These are phyloP conservation scores for Solanum dulcamara DNA, from an alignment of 257 asterid genomes.

Conservation along the genomic window DNA sequence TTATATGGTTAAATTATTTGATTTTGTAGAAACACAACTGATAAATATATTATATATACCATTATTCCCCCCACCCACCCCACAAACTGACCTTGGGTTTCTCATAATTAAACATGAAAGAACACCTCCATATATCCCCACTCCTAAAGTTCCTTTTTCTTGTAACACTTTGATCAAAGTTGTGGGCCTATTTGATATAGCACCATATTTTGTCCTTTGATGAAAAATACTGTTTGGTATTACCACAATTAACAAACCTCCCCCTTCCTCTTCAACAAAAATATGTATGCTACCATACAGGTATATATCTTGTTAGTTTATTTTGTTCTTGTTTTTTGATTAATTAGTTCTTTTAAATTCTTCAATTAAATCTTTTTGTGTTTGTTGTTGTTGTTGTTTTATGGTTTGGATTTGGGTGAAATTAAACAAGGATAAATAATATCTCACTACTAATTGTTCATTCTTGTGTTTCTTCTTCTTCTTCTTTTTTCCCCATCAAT, in stretches of 20 bases:
- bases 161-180: not conserved
- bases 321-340: not conserved
- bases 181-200: not conserved
- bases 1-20: too few relatives aligned
- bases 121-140: not conserved
- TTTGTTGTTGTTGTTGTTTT: not conserved
- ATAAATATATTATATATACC: not conserved
- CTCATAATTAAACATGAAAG: conserved; percentile 24
- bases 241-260: not conserved
- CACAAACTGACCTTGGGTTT: conserved; percentile 10
- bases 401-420: not conserved
- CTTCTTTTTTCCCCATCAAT: not conserved
- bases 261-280: not conserved
- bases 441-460: too few relatives aligned
- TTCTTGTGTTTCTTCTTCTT: not conserved
- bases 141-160: not conserved
- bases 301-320: not conserved
- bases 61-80: not conserved
- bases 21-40: not conserved
- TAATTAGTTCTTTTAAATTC: not conserved
- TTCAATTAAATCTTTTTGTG: not conserved
- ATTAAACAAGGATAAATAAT: not conserved
- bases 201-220: conserved; percentile 14
- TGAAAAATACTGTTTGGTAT: not conserved
- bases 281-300: not conserved